Evolutionary conservation across 495 filamentous ascomycete genomes (phyloP), one percentile per base, ranked within the genome.

Genomic region (Hypoxylon trugodes): DNA sequence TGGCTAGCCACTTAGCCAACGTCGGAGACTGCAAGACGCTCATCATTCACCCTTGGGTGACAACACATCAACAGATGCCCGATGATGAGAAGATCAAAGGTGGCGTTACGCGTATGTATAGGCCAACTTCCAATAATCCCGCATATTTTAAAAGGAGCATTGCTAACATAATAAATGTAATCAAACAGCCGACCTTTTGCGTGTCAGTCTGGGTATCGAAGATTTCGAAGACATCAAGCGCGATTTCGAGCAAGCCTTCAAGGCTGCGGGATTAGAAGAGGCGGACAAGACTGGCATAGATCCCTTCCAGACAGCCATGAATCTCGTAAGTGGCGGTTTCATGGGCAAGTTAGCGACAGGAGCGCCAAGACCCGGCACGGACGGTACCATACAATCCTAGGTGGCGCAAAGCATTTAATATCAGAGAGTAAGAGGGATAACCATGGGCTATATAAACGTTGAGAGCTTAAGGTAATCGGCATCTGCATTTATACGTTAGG

Each of bases 21-120:
- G 75, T 79, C 6, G 76, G 75, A 46, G 76, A 79, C 48, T 75
- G 75, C 42, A 79, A 79, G 61, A 79, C 76, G 2, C 66, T 77
- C 35, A 74, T 77, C 54, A 77, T 77, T 22, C 75, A 77, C 54
- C 76, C 74, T 2, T 79, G 76, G 76, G 66, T 72, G 7, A 79
- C 75, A 28, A 77, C 76, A 24, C 76, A 79, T 54, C 74, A 79
- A 59, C 75, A 77, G 60, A 72, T 75, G 50, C 74, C 75, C 4
- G 75, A 77, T 26, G 70, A 77, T 7, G 76, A 79, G 65, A 79
- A 79, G 66, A 76, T 76, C 26, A 73, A 73, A 61, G 75, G 71
- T 4, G 73, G 75, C 35, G 76, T 78, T 21, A 77, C 74, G 16
- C 73, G 78, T 72, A 59, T 9, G 69, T 72, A 37, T 45, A 47